phyloP scores from a whole-genome alignment of 306 rosid genomes.

The Gleditsia sinensis region DNA sequence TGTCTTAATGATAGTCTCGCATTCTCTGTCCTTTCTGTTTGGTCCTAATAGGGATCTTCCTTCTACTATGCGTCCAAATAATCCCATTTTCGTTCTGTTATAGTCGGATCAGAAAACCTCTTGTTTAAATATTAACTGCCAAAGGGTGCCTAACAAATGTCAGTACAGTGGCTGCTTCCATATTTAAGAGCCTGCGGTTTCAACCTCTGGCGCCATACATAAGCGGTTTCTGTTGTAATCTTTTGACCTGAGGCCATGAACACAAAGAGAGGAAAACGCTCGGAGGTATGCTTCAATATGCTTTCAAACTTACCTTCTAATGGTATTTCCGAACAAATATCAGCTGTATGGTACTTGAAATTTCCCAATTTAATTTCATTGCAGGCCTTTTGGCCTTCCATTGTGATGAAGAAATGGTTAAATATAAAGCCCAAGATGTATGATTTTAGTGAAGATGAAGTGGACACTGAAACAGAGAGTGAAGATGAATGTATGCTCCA shows the following conservation, averaged over 20 bases:
- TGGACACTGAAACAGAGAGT: conserved; percentile 86
- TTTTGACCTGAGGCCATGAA: conserved; percentile 57
- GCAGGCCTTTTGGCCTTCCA: conserved; percentile 93
- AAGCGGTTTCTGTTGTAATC: conserved; percentile 21
- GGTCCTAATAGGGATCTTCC: conserved; percentile 40
- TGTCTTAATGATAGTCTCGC: conserved; percentile 41
- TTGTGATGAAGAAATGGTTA: conserved; percentile 93
- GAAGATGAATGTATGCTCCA: conserved; percentile 79
- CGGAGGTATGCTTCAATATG: conserved; percentile 63
- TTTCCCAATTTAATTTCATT: conserved; percentile 32
- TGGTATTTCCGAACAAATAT: conserved; percentile 16
- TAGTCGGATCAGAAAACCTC: conserved; percentile 22
- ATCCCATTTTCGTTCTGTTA: conserved; percentile 36
- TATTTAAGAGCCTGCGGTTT: conserved; percentile 47
- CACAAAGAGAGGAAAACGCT: conserved; percentile 63
- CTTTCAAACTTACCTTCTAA: conserved; percentile 13
- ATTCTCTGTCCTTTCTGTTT: conserved; percentile 51
- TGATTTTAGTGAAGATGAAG: conserved; percentile 95
- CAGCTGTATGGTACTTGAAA: conserved; percentile 12
- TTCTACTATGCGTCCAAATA: conserved; percentile 31
- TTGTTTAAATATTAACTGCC: conserved; percentile 28
- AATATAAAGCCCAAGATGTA: conserved; percentile 79
- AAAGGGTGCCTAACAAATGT: conserved; percentile 38
- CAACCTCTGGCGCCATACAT: conserved; percentile 34
- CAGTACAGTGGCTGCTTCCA: conserved; percentile 38